A percentile compares a stretch with the other conserved stretches of the same genome.
Conservation (phyloP, 2,329 filamentous ascomycete species). For the Aspergillus oerlinghausenensis region DNA sequence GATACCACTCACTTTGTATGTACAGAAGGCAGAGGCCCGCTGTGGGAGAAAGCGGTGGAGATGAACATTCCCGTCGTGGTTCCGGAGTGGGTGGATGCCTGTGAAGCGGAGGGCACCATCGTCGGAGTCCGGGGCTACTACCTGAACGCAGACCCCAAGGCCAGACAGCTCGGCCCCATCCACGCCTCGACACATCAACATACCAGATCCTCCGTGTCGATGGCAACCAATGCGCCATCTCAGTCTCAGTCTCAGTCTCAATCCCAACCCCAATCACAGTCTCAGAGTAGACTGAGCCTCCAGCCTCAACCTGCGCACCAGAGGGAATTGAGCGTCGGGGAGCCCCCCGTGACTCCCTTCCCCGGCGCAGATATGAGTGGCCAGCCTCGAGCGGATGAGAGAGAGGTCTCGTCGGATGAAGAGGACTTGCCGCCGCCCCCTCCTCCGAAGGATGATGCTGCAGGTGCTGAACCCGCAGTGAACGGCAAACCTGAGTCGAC, state of each 20-base stretch:
- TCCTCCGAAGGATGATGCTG: constrained; percentile 24
- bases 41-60: constrained; percentile 95
- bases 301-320: constrained; percentile 17
- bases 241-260: constrained; percentile 17
- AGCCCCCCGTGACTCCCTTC: constrained; percentile 32
- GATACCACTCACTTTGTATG: constrained; percentile 99
- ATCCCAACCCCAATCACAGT: constrained; percentile 15
- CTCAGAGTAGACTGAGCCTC: constrained; percentile 21
- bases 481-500: constrained; percentile 15
- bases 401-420: constrained; percentile 25
- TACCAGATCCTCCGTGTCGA: constrained; percentile 28
- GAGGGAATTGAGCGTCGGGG: constrained; percentile 20
- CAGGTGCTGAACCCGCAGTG: constrained; percentile 16
- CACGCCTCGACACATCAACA: constrained; percentile 30
- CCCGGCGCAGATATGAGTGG: constrained; percentile 26
- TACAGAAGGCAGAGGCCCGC: constrained; percentile 80
- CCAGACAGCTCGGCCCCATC: constrained; percentile 48
- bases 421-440: constrained; percentile 24
- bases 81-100: constrained; percentile 97
- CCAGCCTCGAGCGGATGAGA: constrained; percentile 23
- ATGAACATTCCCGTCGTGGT: constrained; percentile 97
- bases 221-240: constrained; percentile 20
- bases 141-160: constrained; percentile 73
- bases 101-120: constrained; percentile 85
- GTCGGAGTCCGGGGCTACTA: constrained; percentile 95